Conservation (phyloP, 2,329 filamentous ascomycete species). For the Massarina eburnea region DNA sequence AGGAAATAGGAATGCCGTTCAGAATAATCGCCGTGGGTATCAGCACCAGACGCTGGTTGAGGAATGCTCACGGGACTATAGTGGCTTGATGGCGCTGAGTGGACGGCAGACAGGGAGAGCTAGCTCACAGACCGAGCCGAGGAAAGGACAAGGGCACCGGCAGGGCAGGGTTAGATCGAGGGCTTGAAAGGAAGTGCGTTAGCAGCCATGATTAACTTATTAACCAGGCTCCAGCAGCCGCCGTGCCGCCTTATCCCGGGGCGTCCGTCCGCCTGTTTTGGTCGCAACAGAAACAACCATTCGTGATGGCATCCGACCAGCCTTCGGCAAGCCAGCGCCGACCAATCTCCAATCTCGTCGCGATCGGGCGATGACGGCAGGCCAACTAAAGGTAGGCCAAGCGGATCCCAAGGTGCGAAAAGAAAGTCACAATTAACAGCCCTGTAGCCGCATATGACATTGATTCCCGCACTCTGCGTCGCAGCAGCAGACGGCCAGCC, state of each 20-base stretch:
- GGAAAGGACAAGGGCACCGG: conserved; percentile 1
- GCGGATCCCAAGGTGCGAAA: background rate
- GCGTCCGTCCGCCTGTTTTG: background rate
- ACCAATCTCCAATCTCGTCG: no score
- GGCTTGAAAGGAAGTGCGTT: conserved; percentile 1
- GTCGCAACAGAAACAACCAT: background rate
- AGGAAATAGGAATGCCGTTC: conserved; percentile 1
- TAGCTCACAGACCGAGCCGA: conserved; percentile 7
- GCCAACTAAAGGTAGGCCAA: background rate
- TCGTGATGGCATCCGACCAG: background rate
- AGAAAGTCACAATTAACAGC: background rate
- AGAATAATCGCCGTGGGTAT: conserved; percentile 10
- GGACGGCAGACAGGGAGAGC: conserved; percentile 6
- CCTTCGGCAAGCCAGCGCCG: no score
- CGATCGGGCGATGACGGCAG: conserved; percentile 1
- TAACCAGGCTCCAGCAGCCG: no score
- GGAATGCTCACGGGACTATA: conserved; percentile 14
- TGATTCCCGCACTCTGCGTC: background rate
- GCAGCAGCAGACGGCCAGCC: no score
- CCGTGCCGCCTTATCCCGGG: background rate
- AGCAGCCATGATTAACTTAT: background rate
- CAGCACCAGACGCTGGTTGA: conserved; percentile 11
- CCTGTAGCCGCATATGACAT: no score
- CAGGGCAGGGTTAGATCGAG: conserved; percentile 1
- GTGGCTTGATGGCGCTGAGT: conserved; percentile 10